Evolutionary conservation across 257 asterid genomes (phyloP).

Genomic region (Gentiana macrophylla): DNA sequence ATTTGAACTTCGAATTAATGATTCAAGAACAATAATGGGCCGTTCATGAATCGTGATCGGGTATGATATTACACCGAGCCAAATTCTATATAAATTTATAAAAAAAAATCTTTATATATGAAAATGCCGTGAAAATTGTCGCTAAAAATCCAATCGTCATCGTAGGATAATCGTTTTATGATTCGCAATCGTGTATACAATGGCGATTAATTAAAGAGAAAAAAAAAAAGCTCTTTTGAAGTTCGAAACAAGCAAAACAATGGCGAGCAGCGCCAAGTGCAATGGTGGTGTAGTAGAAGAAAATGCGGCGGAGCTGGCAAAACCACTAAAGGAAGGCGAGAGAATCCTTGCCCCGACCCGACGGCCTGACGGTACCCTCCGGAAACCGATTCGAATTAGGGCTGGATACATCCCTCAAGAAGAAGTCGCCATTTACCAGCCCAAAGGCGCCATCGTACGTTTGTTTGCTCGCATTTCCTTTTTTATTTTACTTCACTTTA

Average conservation of each 20-base stretch:
- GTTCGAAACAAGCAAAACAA: not conserved
- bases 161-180: no score
- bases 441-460: conserved; percentile 62
- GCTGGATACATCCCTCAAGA: conserved; percentile 85
- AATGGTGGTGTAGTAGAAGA: conserved; percentile 29
- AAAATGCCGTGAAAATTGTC: no score
- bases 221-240: not conserved
- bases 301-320: conserved; percentile 30
- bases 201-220: not conserved
- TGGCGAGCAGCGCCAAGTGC: conserved; percentile 17
- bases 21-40: no score
- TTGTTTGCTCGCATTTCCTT: not conserved
- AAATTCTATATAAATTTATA: no score
- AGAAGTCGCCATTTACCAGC: conserved; percentile 76
- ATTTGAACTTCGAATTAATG: no score
- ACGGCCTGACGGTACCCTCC: conserved; percentile 87
- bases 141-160: no score
- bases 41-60: no score
- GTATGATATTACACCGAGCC: no score
- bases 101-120: no score
- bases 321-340: conserved; percentile 84
- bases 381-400: conserved; percentile 81
- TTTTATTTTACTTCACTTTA: not conserved
- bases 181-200: no score
- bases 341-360: conserved; percentile 75